Evolutionary conservation across 1,284 basidiomycete genomes (phyloP), one percentile per base, ranked within the genome.

Genomic region (Fistulina hepatica): DNA sequence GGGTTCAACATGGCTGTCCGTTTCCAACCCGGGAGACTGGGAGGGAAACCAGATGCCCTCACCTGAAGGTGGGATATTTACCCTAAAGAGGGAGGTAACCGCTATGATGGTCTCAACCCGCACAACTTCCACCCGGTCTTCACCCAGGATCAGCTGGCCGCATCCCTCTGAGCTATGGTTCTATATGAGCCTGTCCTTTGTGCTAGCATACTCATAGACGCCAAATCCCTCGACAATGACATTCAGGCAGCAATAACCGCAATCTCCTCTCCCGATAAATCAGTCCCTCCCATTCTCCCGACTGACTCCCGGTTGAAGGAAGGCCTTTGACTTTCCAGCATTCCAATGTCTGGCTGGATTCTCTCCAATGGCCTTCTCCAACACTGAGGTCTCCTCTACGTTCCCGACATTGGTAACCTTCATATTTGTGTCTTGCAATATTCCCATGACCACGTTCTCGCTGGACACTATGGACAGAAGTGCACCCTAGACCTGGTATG

Each of bases 41-140:
- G n/a, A n/a, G n/a, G n/a, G n/a, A 50, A 53, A 25, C 49, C 56
- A 1, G 55, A 60, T 36, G 49, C 58, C 11, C 47, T 60, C 12
- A 51, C 52, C 19, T 24, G 53, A 35, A 41, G 48, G 11, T 42
- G 39, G 30, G 52, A 54, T 36, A 42, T 49, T 42, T 47, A 50
- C 39, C 42, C 37, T 9, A 40, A 39, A 40, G 37, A 41, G 43
- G 47, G 49, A 43, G 47, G 45, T 44, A 47, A 42, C 27, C 40
- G 40, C 46, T 53, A 50, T 36, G 45, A 46, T 30, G 39, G 36
- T 9, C 36, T 47, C 22, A 56, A 56, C 42, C 55, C 51, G 13
- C 49, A 54, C 15, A 56, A 55, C 44, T 44, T 45, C 31, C 42
- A 45, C 32, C 50, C 48, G 6, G 40, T 57, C 9, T 51, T 55